Base-by-base conservation (phyloP, 257 asterid genomes). In the Solanum sejunctum region DNA sequence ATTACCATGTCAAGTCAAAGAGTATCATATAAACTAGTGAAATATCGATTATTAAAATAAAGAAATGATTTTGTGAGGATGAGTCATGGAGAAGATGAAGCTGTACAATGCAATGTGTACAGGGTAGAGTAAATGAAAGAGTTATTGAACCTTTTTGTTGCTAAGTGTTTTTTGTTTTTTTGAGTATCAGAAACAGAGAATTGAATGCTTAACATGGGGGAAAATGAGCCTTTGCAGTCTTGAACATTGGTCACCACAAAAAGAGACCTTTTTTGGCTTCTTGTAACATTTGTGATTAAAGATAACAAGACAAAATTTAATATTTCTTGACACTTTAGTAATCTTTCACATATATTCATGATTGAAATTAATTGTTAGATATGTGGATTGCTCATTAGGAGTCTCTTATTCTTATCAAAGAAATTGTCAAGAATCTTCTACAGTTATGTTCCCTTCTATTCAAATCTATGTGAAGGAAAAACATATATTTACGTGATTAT, bases 121-220 rank as follows among this genome's bases (percentile, higher is more conserved):
- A 26, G 16, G 78, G 63, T 5, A 55, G 5, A 85, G 82, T 87
- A 49, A 85, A 83, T 89, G 86, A 28, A 69, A 45, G 90, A 88
- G 85, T 80, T 84, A 87, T 85, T 52, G 83, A 47, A 78, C 64
- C 20, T 47, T 45, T 56, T 45, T 56, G 12, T 52, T 21, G 43
- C 39, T 0, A 80, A 63, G 80, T 73, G 55, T 43, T 67, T 87
- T 79, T 66, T 28, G 85, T 32, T n/a, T 75, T 82, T 75, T 72
- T 17, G 16, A 51, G 82, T 51, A 85, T 85, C 83, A 86, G 88
- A 82, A 69, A 21, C 73, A 52, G 57, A 83, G 70, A 80, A 90
- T 85, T 91, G 86, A 92, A 92, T 90, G 95, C 86, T 83, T 61
- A 75, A 83, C 80, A 87, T 83, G 73, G 71, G 87, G 93, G 86